A percentile compares a stretch with the other conserved stretches of the same genome.
Evolutionary conservation across 345 rosid genomes (phyloP).

Genomic region (Noccaea caerulescens): DNA sequence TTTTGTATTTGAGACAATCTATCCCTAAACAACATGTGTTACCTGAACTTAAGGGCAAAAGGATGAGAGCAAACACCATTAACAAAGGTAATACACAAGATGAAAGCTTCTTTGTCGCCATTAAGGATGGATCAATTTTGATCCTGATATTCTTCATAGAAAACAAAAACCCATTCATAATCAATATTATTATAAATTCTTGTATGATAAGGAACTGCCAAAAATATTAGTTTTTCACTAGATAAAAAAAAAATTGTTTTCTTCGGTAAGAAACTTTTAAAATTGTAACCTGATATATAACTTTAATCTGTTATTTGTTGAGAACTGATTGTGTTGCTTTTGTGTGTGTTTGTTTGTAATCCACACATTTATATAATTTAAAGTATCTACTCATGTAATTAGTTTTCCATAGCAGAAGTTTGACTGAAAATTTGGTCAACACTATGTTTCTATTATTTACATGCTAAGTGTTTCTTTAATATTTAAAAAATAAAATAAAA

Average conservation of each 20-base stretch:
- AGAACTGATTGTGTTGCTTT: not conserved
- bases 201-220: not conserved
- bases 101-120: constrained; percentile 13
- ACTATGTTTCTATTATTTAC: not conserved
- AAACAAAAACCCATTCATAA: not conserved
- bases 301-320: not conserved
- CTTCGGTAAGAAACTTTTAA: not conserved
- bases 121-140: not conserved
- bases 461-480: not conserved
- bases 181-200: not conserved
- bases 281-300: not conserved
- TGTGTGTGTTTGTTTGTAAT: not conserved
- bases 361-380: not conserved
- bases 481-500: not conserved
- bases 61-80: constrained; percentile 19
- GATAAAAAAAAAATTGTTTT: not conserved
- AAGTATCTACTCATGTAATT: not conserved
- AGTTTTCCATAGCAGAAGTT: not conserved
- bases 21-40: not conserved
- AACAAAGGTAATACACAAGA: not conserved
- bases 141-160: not conserved
- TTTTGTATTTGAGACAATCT: not conserved
- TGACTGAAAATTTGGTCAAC: not conserved
- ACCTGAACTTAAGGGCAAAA: constrained; percentile 20
- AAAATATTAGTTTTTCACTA: not conserved